Percentiles rank a stretch among this genome's conserved stretches.
Evolutionary conservation across 2,329 filamentous ascomycete species (phyloP).

Genomic region (Exophiala xenobiotica): DNA sequence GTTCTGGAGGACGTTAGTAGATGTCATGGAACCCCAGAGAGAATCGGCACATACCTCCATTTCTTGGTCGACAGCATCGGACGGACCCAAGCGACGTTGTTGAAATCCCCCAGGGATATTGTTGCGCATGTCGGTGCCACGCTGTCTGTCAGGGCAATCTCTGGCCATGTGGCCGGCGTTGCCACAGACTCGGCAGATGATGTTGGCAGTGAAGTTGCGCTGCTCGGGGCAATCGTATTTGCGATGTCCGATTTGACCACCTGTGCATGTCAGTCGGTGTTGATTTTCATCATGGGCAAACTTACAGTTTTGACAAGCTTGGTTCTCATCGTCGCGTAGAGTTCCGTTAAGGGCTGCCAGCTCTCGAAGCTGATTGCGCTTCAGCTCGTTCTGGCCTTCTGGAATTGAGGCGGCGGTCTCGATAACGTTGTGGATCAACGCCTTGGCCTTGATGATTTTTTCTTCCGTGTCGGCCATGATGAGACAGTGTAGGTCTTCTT

Average conservation of each 20-base stretch:
- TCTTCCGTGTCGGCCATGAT: slow-evolving; percentile 99
- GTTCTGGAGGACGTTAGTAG: slow-evolving; percentile 57
- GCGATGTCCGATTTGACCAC: slow-evolving; percentile 95
- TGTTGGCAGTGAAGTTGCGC: slow-evolving; percentile 98
- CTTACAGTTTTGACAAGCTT: slow-evolving; percentile 94
- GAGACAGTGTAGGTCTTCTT: slow-evolving; percentile 97
- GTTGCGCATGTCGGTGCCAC: slow-evolving; percentile 90
- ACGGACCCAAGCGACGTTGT: slow-evolving; percentile 68
- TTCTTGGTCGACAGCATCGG: slow-evolving; percentile 86
- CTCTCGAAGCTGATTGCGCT: slow-evolving; percentile 96
- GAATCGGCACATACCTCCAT: slow-evolving; percentile 71
- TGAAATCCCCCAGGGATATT: slow-evolving; percentile 55
- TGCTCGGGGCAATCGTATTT: slow-evolving; percentile 99
- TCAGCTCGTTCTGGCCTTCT: slow-evolving; percentile 97
- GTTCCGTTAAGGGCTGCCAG: slow-evolving; percentile 98
- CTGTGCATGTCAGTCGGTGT: slow-evolving; percentile 29
- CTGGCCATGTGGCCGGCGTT: slow-evolving; percentile 98
- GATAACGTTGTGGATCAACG: slow-evolving; percentile 96
- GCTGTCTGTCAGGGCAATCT: slow-evolving; percentile 92
- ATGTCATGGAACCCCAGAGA: not conserved
- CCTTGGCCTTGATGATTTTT: slow-evolving; percentile 99
- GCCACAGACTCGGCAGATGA: slow-evolving; percentile 97
- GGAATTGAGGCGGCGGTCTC: slow-evolving; percentile 98
- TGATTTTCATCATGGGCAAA: slow-evolving; percentile 16
- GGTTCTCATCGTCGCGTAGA: slow-evolving; percentile 97